Evolutionary conservation across 139 green algal species (phyloP), one percentile per base, ranked within the genome.

Genomic region (Micractinium sp.): DNA sequence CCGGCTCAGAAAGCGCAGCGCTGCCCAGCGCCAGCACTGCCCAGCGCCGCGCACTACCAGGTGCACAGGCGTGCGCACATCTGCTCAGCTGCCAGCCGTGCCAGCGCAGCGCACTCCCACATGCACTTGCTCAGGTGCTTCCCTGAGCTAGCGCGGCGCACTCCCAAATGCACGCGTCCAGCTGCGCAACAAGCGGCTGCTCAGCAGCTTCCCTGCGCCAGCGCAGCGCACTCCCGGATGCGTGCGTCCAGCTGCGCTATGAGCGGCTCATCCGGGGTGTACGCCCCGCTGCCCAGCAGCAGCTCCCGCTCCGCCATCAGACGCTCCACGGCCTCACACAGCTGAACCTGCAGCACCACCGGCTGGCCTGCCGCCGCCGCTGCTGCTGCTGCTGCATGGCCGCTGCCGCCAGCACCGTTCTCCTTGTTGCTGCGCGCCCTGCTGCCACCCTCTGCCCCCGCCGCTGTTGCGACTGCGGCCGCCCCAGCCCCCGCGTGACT

Each of bases 231-330:
- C 82, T 90, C 71, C 35, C 79, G 47, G 27, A 91, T 86, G 23
- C 85, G 71, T 3, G 47, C 73, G 56, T 91, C 82, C 71, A 91
- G 73, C 75, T 89, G 69, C 78, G 69, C 33, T 31, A 94, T 91
- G 16, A 92, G 73, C 29, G 77, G 47, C 27, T 92, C 90, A 18
- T 88, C 85, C 22, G 38, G 81, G 23, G 61, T 63, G 53, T 94
- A 94, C 31, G 79, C 67, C 5, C 91, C 91, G 22, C 86, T 94
- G 78, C 33, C 77, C 53, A 94, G 88, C 78, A 94, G 82, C 76
- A 86, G 74, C 61, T 90, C 87, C 60, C 90, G 60, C 82, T 94
- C 92, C 41, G 56, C 47, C 39, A 93, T 80, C 53, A 94, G 88
- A 29, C 92, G 63, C 47, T 88, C 74, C 56, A 91, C 85, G 31